phyloP scores from a whole-genome alignment of 352 stramenopile species.

The Globisporangium carolinianum region DNA sequence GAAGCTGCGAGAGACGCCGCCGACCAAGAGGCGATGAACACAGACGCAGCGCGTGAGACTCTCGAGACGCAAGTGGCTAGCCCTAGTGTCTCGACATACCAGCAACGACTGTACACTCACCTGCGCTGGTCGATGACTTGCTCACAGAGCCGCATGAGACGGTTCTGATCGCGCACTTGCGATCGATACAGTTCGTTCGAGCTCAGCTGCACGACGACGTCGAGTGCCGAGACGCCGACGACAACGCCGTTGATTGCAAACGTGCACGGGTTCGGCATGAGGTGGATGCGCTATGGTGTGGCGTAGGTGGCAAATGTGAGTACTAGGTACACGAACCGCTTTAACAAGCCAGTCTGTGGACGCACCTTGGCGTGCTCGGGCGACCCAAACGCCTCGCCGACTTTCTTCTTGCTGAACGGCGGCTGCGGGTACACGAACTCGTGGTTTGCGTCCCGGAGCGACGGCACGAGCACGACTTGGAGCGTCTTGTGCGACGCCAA shows the following conservation, averaged over 20 bases:
- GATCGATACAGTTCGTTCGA: slow-evolving; percentile 70
- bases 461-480: slow-evolving; percentile 93
- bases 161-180: slow-evolving; percentile 54
- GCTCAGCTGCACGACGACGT: slow-evolving; percentile 87
- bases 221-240: slow-evolving; percentile 90
- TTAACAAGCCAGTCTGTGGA: no score
- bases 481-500: slow-evolving; percentile 37
- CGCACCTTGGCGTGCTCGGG: slow-evolving; percentile 56
- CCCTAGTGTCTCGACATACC: not conserved
- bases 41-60: not conserved
- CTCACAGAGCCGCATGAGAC: slow-evolving; percentile 66
- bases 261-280: slow-evolving; percentile 94
- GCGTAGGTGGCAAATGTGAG: not conserved
- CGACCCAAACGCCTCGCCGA: slow-evolving; percentile 54
- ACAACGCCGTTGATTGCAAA: slow-evolving; percentile 93
- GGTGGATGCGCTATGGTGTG: slow-evolving; percentile 77
- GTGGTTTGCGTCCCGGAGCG: slow-evolving; percentile 93
- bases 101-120: slow-evolving; percentile 13
- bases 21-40: no score
- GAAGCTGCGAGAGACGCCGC: slow-evolving; percentile 22
- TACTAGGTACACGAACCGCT: not conserved
- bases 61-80: not conserved
- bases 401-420: slow-evolving; percentile 86
- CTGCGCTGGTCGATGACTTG: slow-evolving; percentile 79
- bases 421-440: slow-evolving; percentile 94